Evolutionary conservation across 2,329 filamentous ascomycete genomes (phyloP), one percentile per base, ranked within the genome.

Genomic region (Xylaria sp.): DNA sequence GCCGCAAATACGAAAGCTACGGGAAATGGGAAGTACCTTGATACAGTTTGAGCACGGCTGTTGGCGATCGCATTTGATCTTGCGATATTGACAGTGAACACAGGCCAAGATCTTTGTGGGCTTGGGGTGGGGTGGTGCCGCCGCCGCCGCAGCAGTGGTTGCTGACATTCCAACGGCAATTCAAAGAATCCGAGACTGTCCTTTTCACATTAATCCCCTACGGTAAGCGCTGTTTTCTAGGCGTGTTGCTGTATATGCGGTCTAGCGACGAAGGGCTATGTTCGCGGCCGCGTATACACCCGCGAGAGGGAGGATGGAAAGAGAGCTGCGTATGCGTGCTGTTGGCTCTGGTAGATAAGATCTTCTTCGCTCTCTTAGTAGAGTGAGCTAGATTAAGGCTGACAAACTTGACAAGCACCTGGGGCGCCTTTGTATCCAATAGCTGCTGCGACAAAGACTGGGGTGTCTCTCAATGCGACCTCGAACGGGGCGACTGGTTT

Each of bases 31-130:
- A 17, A 15, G 31, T 64, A 78, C 72, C 56, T 78, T 82, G 37
- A 78, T 67, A 67, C 87, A 89, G 56, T 82, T 83, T 1, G 78
- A 71, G 68, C 87, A 90, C 2, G 87, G 87, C 64, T 82, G 83
- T 21, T 76, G 80, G 61, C 84, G 83, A 68, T 88, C 82, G 73
- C 87, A 90, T 63, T 84, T 87, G 38, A 89, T 78, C 70, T 89
- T 89, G 52, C 87, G 83, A 67, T 87, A 85, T 69, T 90, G 87
- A 65, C 88, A 92, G 1, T 82, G 78, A 1, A 86, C 75, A 67
- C 89, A 91, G 1, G 80, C 76, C 3, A 79, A 70, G 3, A 79
- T 70, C 9, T 76, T 72, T 17, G 69, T 68, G 1, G 74, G 42
- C 51, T 72, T 72, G 19, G 55, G 25, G 23, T 51, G 54, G 42